phyloP scores from a whole-genome alignment of 2,329 filamentous ascomycete genomes.

The Didymella arachidicola region DNA sequence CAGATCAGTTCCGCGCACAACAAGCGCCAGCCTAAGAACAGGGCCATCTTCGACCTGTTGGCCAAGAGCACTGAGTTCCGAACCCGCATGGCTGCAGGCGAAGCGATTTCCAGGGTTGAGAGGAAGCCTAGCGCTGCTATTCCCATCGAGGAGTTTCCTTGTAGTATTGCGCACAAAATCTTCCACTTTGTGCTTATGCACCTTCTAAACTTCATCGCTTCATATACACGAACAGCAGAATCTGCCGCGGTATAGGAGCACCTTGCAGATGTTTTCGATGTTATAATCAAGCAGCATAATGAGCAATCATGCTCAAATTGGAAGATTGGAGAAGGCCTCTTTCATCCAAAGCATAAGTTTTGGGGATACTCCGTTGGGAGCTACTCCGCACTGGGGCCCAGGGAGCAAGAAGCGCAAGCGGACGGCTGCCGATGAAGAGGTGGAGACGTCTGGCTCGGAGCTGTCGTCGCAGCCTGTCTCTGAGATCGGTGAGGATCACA shows the following conservation, averaged over 20 bases:
- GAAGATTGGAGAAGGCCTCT: too few species aligned
- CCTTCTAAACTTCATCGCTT: too few species aligned
- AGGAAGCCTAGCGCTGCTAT: constrained; percentile 5
- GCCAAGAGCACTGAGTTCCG: constrained; percentile 1
- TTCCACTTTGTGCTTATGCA: too few species aligned
- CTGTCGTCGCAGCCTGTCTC: constrained; percentile 6
- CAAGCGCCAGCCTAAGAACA: constrained; percentile 16
- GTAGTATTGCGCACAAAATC: too few species aligned
- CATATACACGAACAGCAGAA: too few species aligned
- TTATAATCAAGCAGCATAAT: too few species aligned
- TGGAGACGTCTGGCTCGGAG: constrained; percentile 3
- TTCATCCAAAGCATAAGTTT: too few species aligned
- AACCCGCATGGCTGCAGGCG: not conserved
- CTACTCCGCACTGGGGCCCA: not conserved
- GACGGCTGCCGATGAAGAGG: constrained; percentile 4
- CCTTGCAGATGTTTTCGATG: too few species aligned
- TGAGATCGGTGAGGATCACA: not conserved
- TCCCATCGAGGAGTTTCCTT: constrained; percentile 4
- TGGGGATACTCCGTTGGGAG: not conserved
- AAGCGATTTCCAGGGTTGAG: not conserved
- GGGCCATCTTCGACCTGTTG: constrained; percentile 14
- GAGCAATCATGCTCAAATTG: too few species aligned
- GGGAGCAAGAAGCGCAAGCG: constrained; percentile 7
- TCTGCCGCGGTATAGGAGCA: too few species aligned
- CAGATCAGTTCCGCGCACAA: constrained; percentile 22